Evolutionary conservation across 805 yeast genomes (phyloP), one percentile per base, ranked within the genome.

Genomic region (Monosporozyma servazzii): DNA sequence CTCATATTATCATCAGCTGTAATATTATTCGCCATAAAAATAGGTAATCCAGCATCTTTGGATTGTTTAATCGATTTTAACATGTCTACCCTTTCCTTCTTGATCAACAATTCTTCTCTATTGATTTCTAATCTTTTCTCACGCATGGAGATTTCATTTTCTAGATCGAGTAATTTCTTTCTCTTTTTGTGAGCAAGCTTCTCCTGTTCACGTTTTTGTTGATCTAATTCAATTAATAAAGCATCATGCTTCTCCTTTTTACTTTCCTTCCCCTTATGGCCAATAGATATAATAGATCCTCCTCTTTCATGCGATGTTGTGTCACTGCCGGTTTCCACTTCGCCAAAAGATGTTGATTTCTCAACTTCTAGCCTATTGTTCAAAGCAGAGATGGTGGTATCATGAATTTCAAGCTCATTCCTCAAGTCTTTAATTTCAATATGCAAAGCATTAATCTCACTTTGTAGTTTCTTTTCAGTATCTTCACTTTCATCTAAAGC

Each of bases 401-500:
- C 65, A 45, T 77, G 65, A 41, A 63, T 59, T 21, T 41, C 29
- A 25, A 69, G 71, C 61, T 78, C 74, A 20, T 66, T 62, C 40
- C 74, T 65, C 15, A 37, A 18, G 25, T 47, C 49, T 25, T 23
- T 37, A 5, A 47, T 43, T 43, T 43, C 29, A 42, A 48, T 23
- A 6, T 31, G 37, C 37, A 66, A 54, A 51, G 64, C 64, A 48
- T 60, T 63, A 41, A 64, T 62, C 47, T 70, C 70, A 52, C 72
- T 74, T 44, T 63, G 54, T 49, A 74, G 44, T 17, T 54, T 48
- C 13, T 52, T 55, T 50, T 55, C 59, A 11, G 64, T 58, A 54
- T 64, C 61, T 67, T 76, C 63, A 48, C 74, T 70, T 31, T 66
- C 57, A 45, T 69, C 71, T 57, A 77, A 68, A 5, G 69, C 71